Conservation (phyloP, 2,329 filamentous ascomycete species). For the Ilyonectria mors-panacis region DNA sequence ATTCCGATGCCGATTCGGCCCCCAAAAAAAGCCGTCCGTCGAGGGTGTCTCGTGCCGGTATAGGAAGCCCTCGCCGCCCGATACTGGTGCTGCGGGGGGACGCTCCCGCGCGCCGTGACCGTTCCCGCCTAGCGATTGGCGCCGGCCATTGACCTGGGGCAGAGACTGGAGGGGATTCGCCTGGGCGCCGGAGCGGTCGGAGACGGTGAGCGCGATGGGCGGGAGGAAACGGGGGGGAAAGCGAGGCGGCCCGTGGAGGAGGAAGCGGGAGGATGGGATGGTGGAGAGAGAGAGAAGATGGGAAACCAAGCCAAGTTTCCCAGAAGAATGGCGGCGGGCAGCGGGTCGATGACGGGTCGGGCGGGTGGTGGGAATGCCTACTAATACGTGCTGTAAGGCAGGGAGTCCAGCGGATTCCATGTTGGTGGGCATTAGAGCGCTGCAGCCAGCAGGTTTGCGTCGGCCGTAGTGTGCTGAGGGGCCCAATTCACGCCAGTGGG, state of each 20-base stretch:
- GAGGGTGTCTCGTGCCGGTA: slow-evolving; percentile 38
- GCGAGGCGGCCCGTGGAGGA: slow-evolving; percentile 31
- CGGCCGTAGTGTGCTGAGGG: slow-evolving; percentile 29
- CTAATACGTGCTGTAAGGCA: slow-evolving; percentile 2
- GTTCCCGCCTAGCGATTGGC: slow-evolving; percentile 68
- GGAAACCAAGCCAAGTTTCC: slow-evolving; percentile 41
- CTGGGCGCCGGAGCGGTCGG: slow-evolving; percentile 30
- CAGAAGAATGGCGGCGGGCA: slow-evolving; percentile 30
- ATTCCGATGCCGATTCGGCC: slow-evolving; percentile 28
- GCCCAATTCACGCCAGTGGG: slow-evolving; percentile 2
- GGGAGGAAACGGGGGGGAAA: slow-evolving; percentile 27
- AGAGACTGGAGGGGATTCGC: slow-evolving; percentile 35
- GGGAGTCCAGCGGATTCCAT: neutral
- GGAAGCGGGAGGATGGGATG: slow-evolving; percentile 28
- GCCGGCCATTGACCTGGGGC: slow-evolving; percentile 68
- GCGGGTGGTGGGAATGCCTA: slow-evolving; percentile 11
- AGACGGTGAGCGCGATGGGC: slow-evolving; percentile 26
- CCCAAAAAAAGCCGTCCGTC: slow-evolving; percentile 30
- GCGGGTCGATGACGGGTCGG: slow-evolving; percentile 31
- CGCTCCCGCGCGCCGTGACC: slow-evolving; percentile 72
- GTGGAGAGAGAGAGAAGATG: slow-evolving; percentile 21
- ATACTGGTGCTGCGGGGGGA: slow-evolving; percentile 71
- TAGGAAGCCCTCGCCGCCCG: slow-evolving; percentile 46
- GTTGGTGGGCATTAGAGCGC: slow-evolving; percentile 27
- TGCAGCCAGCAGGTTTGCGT: slow-evolving; percentile 33